phyloP scores from a whole-genome alignment of 139 green algal species.

The Micractinium conductrix region DNA sequence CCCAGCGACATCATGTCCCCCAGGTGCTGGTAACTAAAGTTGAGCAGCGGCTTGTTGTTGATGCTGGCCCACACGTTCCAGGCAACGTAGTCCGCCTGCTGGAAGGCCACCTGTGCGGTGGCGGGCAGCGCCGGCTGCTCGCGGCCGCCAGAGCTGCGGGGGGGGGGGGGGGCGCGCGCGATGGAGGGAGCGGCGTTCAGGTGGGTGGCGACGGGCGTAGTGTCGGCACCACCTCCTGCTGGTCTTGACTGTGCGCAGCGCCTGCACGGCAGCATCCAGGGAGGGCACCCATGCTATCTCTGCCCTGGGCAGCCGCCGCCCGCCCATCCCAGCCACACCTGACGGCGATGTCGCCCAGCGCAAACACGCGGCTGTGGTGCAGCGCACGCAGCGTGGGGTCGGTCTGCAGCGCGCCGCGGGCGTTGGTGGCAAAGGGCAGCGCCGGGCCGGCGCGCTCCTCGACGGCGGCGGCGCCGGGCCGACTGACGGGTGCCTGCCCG shows the following conservation, averaged over 20 bases:
- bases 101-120: conserved; percentile 96
- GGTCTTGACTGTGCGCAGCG: too few relatives aligned
- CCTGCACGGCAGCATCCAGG: too few relatives aligned
- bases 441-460: not conserved
- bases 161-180: not conserved
- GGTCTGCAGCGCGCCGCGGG: conserved; percentile 70
- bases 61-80: conserved; percentile 98
- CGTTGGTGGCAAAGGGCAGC: conserved; percentile 77
- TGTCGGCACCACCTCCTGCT: too few relatives aligned
- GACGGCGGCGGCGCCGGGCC: not conserved
- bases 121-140: conserved; percentile 50
- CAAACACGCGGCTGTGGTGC: conserved; percentile 84
- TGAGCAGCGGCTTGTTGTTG: conserved; percentile 86
- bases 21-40: conserved; percentile 98
- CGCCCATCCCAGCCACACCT: not conserved
- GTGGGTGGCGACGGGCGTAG: too few relatives aligned
- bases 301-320: too few relatives aligned
- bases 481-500: conserved; percentile 62
- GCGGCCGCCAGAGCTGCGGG: not conserved
- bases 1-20: conserved; percentile 97
- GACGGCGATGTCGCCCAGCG: conserved; percentile 86
- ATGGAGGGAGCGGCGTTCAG: too few relatives aligned
- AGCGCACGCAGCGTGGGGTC: conserved; percentile 84
- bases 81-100: conserved; percentile 97
- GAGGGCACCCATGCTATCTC: too few relatives aligned